Conservation (phyloP, 2,329 filamentous ascomycete species). For the Ophiostoma novo-ulmi region DNA sequence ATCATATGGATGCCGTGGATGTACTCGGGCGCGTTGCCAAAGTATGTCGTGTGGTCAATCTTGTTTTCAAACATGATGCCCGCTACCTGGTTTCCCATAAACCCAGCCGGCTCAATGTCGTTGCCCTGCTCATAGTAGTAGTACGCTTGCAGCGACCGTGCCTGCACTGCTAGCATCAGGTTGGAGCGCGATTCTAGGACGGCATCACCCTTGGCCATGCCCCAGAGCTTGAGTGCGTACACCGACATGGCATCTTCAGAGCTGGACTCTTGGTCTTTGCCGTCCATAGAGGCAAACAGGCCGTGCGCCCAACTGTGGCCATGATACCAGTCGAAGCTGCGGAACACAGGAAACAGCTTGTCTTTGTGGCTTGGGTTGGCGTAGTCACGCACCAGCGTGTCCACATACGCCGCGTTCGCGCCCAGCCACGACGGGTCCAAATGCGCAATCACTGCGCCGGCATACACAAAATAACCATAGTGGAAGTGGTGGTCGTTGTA, state of each 20-base stretch:
- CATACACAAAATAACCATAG: slow-evolving; percentile 84
- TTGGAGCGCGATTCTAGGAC: slow-evolving; percentile 77
- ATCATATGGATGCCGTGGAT: slow-evolving; percentile 80
- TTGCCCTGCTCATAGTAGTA: slow-evolving; percentile 74
- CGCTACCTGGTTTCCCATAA: slow-evolving; percentile 70
- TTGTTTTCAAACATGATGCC: slow-evolving; percentile 89
- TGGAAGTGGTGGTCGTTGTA: slow-evolving; percentile 76
- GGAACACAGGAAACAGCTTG: slow-evolving; percentile 71
- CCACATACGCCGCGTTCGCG: slow-evolving; percentile 72
- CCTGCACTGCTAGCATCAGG: slow-evolving; percentile 74
- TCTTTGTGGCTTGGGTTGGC: slow-evolving; percentile 71
- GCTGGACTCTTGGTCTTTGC: slow-evolving; percentile 80
- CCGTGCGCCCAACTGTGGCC: slow-evolving; percentile 93
- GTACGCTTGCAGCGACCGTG: slow-evolving; percentile 69
- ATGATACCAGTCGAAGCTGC: slow-evolving; percentile 89
- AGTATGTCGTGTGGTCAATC: slow-evolving; percentile 87
- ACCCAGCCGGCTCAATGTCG: slow-evolving; percentile 63
- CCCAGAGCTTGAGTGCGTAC: slow-evolving; percentile 94
- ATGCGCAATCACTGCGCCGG: slow-evolving; percentile 75
- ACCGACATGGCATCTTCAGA: slow-evolving; percentile 85
- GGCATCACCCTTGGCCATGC: slow-evolving; percentile 65
- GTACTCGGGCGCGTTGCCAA: slow-evolving; percentile 66
- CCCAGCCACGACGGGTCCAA: slow-evolving; percentile 70
- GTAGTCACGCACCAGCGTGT: slow-evolving; percentile 74
- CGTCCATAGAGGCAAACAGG: slow-evolving; percentile 63